Conservation (phyloP, 2,329 filamentous ascomycete species). For the Leptodontidium sp. region DNA sequence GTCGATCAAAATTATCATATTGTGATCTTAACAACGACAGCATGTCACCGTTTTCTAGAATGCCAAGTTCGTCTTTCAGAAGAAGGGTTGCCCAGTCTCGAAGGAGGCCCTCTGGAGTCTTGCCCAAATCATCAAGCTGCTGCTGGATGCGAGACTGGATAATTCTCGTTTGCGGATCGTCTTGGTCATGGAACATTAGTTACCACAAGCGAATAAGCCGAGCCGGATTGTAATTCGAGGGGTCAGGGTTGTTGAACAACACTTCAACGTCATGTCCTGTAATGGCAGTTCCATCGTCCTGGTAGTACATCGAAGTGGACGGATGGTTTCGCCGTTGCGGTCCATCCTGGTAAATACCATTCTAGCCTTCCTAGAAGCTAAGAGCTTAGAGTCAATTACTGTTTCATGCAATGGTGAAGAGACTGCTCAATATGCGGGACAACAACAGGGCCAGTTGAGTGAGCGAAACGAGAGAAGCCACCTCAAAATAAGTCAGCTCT, state of each 20-base stretch:
- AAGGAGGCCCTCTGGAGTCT: slow-evolving; percentile 16
- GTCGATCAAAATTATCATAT: slow-evolving; percentile 15
- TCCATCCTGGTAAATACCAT: slow-evolving; percentile 2
- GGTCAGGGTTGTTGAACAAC: neutral
- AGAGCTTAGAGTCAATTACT: no score
- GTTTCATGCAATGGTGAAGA: no score
- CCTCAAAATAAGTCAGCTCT: no score
- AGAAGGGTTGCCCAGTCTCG: slow-evolving; percentile 19
- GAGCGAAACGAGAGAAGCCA: no score
- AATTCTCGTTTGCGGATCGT: neutral
- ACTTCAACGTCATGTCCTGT: slow-evolving; percentile 15
- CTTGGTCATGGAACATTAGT: slow-evolving; percentile 26
- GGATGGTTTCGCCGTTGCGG: neutral
- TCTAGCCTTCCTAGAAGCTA: slow-evolving; percentile 3
- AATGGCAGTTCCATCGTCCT: slow-evolving; percentile 8
- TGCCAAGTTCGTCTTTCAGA: neutral
- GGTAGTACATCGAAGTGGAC: slow-evolving; percentile 18
- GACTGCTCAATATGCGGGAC: no score
- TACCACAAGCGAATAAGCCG: slow-evolving; percentile 22
- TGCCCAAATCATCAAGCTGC: slow-evolving; percentile 18
- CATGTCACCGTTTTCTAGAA: slow-evolving; percentile 5
- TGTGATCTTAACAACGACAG: slow-evolving; percentile 5
- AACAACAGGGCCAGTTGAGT: no score
- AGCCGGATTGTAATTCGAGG: neutral
- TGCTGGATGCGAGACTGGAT: slow-evolving; percentile 16